Base-by-base conservation (phyloP, 495 filamentous ascomycete species). In the Pseudotulostoma volvatum region DNA sequence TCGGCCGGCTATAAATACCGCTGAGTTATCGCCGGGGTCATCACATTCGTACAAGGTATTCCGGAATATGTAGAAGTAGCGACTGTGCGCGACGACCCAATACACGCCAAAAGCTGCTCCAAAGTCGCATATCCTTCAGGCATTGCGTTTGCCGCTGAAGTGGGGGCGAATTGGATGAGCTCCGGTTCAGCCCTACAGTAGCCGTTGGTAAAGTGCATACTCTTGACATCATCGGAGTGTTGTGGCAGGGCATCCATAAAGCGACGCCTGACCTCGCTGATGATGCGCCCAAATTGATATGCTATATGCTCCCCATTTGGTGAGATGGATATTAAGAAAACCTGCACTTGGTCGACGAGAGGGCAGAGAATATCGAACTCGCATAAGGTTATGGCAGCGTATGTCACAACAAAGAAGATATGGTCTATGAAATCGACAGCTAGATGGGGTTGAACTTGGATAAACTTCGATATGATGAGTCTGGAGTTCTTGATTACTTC, bases 331-430 rank as follows among this genome's bases (percentile, higher is more conserved):
- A 63, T 54, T 17, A 63, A 49, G 36, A 57, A 59, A 9, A 49
- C 50, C 33, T 59, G 59, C 4, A 57, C 52, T 44, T 60, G 55
- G 21, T 49, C 56, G 38, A 63, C 60, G 1, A 59, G 46, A 4
- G 57, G 57, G 32, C 60, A 57, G 11, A 55, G 40, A 20, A 56
- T 39, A 36, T 46, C 59, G 41, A 57, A 63, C 39, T 63, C 57
- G 44, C 59, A 63, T 9, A 63, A 51, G 5, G 58, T 60, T 2
- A 63, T 44, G 17, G 59, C 55, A n/a, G 59, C 59, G 33, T 63
- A 63, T 36, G 53, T 51, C 21, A 59, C 50, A 31, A 60, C 55
- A 39, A 56, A 60, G 39, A 61, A 63, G 18, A 52, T 46, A 14
- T 63, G 54, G 37, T 63, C 59, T 38, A 59, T 51, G 21, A 59